phyloP scores from a whole-genome alignment of 1,284 basidiomycete species.

The Marasmius fiardii region DNA sequence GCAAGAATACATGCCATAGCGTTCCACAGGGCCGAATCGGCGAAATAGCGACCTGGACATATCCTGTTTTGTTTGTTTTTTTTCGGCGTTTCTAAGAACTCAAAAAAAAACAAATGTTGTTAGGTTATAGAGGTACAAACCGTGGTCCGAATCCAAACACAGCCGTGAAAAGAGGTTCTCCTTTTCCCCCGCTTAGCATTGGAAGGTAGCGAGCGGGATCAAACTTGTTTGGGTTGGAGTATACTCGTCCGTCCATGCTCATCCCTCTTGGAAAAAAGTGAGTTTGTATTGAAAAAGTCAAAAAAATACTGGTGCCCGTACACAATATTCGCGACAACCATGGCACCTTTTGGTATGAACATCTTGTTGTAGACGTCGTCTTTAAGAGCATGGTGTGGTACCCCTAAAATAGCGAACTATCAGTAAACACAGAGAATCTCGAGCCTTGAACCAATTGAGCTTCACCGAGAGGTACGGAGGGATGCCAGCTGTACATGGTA shows the following conservation, averaged over 20 bases:
- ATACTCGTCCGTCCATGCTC: slow-evolving; percentile 1
- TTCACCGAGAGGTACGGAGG: too few species aligned
- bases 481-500: too few species aligned
- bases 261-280: neutral
- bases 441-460: neutral
- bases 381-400: slow-evolving; percentile 1
- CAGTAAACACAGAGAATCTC: too few species aligned
- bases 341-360: slow-evolving; percentile 1
- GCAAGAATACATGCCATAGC: neutral
- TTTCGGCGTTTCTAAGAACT: too few species aligned
- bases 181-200: neutral
- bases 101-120: too few species aligned
- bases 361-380: slow-evolving; percentile 1
- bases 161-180: neutral
- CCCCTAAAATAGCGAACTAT: too few species aligned
- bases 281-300: neutral
- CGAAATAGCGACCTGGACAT: slow-evolving; percentile 1
- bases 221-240: neutral
- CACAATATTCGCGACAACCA: neutral
- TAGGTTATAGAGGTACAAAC: neutral
- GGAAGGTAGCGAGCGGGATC: slow-evolving; percentile 1
- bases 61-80: neutral
- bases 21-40: neutral
- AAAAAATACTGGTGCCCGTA: neutral
- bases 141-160: slow-evolving; percentile 3